Conservation (phyloP, 78 protist species). For the Dictyostelium citrinum region DNA sequence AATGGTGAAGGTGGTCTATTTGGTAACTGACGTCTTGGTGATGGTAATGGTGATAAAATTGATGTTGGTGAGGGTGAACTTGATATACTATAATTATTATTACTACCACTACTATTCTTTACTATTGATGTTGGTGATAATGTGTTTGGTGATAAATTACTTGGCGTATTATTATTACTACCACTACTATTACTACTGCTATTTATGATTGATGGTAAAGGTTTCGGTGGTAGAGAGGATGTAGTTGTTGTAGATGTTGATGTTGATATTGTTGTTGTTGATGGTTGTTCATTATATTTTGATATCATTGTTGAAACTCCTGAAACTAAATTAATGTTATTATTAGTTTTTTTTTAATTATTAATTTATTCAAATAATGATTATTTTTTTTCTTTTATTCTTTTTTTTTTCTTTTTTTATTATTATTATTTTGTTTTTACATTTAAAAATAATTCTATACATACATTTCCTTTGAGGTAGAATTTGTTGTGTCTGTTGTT, state of each 20-base stretch:
- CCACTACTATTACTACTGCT: neutral
- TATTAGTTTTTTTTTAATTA: neutral
- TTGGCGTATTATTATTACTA: neutral
- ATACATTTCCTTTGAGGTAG: neutral
- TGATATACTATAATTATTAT: neutral
- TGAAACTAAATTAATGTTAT: neutral
- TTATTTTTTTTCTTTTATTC: neutral
- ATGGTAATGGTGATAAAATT: neutral
- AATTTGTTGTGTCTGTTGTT: neutral
- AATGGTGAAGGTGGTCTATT: neutral
- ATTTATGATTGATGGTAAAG: neutral
- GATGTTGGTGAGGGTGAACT: neutral
- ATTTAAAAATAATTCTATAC: neutral
- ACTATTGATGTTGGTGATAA: neutral
- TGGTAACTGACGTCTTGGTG: neutral
- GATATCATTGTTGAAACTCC: conserved; percentile 7
- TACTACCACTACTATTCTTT: neutral
- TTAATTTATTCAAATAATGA: neutral
- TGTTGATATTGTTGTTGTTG: neutral
- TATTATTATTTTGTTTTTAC: too few species aligned
- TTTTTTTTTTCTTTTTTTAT: neutral
- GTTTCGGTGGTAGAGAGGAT: neutral
- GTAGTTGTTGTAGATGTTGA: neutral
- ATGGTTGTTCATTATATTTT: neutral
- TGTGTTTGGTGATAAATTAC: neutral